These are phyloP conservation scores for Tremella mesenterica DNA, from an alignment of 768 basidiomycete species.

Conservation along the genomic window DNA sequence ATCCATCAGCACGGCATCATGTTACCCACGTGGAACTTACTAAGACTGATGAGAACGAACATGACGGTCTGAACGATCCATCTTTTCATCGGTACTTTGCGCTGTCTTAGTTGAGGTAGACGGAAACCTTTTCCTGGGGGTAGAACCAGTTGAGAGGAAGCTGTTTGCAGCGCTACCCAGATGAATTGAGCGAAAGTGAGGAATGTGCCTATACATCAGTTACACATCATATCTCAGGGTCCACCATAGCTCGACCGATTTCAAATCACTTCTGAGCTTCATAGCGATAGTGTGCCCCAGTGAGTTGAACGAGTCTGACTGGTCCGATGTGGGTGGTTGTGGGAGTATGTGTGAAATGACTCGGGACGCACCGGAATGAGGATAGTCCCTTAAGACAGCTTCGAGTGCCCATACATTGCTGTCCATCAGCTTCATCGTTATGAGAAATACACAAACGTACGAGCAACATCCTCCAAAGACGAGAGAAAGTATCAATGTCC, in stretches of 20 bases:
- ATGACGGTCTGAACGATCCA: slow-evolving; percentile 68
- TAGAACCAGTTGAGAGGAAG: slow-evolving; percentile 57
- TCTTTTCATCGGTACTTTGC: slow-evolving; percentile 58
- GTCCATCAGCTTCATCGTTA: neutral
- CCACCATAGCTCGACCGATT: neutral
- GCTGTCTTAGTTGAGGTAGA: slow-evolving; percentile 53
- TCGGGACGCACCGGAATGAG: slow-evolving; percentile 56
- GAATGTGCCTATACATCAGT: slow-evolving; percentile 54
- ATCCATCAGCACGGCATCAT: neutral
- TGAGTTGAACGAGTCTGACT: too few relatives aligned
- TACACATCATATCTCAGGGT: too few relatives aligned
- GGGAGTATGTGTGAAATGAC: too few relatives aligned
- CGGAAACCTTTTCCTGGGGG: slow-evolving; percentile 9
- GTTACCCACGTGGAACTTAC: slow-evolving; percentile 12
- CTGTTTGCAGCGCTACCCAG: slow-evolving; percentile 61
- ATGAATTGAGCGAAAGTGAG: slow-evolving; percentile 77
- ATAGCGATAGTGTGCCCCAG: too few relatives aligned
- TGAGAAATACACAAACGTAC: slow-evolving; percentile 28
- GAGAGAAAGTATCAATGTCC: slow-evolving; percentile 57
- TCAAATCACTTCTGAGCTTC: neutral
- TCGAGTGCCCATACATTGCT: slow-evolving; percentile 70
- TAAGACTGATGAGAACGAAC: slow-evolving; percentile 56
- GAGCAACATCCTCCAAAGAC: slow-evolving; percentile 79
- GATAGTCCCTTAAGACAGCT: slow-evolving; percentile 60
- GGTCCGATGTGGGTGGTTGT: too few relatives aligned